Evolutionary conservation across 31 red algal genomes (phyloP).

Genomic region (Porphyra umbilicalis): DNA sequence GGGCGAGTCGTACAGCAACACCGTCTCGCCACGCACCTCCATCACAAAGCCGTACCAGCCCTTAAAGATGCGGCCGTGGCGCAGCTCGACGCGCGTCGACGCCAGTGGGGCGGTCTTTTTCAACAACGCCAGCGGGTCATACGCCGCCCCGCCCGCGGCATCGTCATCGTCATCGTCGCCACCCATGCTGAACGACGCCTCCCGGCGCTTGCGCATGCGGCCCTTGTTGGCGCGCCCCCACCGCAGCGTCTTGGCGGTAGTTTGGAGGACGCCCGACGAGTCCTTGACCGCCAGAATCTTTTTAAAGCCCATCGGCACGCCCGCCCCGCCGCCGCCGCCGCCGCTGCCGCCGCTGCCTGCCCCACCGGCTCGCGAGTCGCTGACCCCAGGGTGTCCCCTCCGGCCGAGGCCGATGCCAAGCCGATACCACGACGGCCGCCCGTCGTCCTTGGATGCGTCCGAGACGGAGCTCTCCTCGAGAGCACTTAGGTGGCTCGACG

Average conservation of each 20-base stretch:
- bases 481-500: neutral
- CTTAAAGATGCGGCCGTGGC: neutral
- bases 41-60: slow-evolving; percentile 1
- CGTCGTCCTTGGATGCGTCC: neutral
- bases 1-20: neutral
- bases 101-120: neutral
- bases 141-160: neutral
- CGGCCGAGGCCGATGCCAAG: neutral
- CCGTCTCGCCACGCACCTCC: neutral
- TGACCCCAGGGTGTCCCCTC: neutral
- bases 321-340: neutral
- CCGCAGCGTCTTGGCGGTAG: neutral
- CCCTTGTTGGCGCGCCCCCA: neutral
- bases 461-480: neutral
- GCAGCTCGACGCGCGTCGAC: neutral
- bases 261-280: neutral
- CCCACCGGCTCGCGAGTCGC: neutral
- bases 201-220: neutral
- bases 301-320: neutral
- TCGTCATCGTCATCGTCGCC: neutral
- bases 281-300: neutral
- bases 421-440: neutral
- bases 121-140: slow-evolving; percentile 3
- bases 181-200: neutral
- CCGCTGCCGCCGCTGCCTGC: neutral